These are phyloP conservation scores for Dillenia turbinata DNA, from an alignment of 164 flowering plant genomes.

Conservation along the genomic window DNA sequence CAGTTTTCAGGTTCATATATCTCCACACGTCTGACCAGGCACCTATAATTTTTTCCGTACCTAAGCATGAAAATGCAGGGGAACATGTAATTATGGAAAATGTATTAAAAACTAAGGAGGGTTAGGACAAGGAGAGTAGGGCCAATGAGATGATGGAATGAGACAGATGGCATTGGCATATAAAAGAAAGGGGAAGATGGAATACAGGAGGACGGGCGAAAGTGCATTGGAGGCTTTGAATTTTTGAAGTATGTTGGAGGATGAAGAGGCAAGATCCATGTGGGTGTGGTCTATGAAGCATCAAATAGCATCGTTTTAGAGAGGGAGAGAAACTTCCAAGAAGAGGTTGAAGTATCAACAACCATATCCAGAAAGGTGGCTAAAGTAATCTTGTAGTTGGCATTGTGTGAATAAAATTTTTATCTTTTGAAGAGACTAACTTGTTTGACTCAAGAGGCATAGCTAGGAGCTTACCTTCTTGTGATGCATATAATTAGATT, in stretches of 20 bases:
- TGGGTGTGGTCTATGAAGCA: slow-evolving; percentile 17
- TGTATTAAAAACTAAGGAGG: not conserved
- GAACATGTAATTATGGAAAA: not conserved
- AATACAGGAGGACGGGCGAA: slow-evolving; percentile 17
- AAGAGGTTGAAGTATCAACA: slow-evolving; percentile 9
- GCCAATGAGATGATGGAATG: not conserved
- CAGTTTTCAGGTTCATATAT: too few relatives aligned
- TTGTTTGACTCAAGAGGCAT: too few relatives aligned
- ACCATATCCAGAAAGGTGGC: slow-evolving; percentile 17
- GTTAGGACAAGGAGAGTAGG: slow-evolving; percentile 7
- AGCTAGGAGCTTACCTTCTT: too few relatives aligned
- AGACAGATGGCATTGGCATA: not conserved
- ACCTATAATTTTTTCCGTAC: slow-evolving; percentile 26
- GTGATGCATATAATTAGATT: too few relatives aligned
- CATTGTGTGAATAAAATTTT: not conserved
- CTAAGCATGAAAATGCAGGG: slow-evolving; percentile 3
- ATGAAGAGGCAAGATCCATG: slow-evolving; percentile 37
- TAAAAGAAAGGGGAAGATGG: not conserved
- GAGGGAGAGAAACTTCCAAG: slow-evolving; percentile 15
- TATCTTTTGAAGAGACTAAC: too few relatives aligned
- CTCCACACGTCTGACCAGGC: not conserved
- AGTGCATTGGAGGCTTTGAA: slow-evolving; percentile 13
- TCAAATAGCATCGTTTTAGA: slow-evolving; percentile 2
- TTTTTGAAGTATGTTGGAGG: slow-evolving; percentile 22
- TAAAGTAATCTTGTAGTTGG: slow-evolving; percentile 1